A percentile compares a stretch with the other conserved stretches of the same genome.
Evolutionary conservation across 352 stramenopile species (phyloP).

Genomic region (Plasmopara muralis): DNA sequence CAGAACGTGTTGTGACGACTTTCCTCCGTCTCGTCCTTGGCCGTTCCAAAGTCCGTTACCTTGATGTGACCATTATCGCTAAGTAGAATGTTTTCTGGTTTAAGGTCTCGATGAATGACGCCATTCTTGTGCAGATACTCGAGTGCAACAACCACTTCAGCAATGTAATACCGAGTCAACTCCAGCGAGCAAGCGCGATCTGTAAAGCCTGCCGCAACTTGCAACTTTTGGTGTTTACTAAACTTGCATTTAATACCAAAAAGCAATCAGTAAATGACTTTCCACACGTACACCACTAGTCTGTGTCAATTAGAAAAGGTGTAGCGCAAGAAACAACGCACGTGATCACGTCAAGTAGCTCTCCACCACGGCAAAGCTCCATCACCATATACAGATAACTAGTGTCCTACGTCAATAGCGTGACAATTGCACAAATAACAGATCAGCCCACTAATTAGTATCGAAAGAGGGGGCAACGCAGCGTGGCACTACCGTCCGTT

Average conservation of each 20-base stretch:
- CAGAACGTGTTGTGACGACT: constrained; percentile 85
- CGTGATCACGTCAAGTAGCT: constrained; percentile 84
- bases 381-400: constrained; percentile 90
- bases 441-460: background rate
- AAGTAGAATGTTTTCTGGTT: constrained; percentile 88
- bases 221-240: constrained; percentile 74
- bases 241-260: background rate
- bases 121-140: constrained; percentile 92
- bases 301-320: background rate
- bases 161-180: constrained; percentile 90
- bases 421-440: background rate
- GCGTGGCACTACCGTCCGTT: background rate
- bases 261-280: background rate
- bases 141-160: constrained; percentile 90
- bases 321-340: constrained; percentile 23
- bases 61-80: constrained; percentile 84
- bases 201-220: constrained; percentile 43
- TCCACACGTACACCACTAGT: background rate
- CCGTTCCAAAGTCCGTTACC: constrained; percentile 87
- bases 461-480: background rate
- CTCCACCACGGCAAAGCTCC: constrained; percentile 81
- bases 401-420: constrained; percentile 18
- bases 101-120: constrained; percentile 95
- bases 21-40: constrained; percentile 77
- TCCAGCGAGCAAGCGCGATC: constrained; percentile 68